Evolutionary conservation across 164 flowering plant genomes (phyloP).

Genomic region (Piper betle): DNA sequence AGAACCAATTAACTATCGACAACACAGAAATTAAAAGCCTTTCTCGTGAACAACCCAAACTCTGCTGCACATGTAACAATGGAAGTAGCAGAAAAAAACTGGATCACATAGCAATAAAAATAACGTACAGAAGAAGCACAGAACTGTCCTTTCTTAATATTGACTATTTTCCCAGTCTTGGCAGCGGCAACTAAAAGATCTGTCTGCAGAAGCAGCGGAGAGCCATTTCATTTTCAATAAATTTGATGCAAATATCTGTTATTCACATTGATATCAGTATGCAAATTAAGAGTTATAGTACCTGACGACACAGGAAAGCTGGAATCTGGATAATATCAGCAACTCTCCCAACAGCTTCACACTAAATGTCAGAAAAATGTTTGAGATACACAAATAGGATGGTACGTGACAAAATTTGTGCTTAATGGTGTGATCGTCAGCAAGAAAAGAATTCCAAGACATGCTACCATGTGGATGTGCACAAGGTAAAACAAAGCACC

Average conservation of each 20-base stretch:
- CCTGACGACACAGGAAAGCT: slow-evolving; percentile 96
- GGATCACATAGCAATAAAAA: background rate
- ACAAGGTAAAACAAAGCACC: slow-evolving; percentile 24
- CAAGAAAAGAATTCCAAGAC: background rate
- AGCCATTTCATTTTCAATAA: background rate
- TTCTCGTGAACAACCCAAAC: background rate
- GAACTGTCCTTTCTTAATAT: slow-evolving; percentile 94
- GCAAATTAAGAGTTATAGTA: slow-evolving; percentile 4
- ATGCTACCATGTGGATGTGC: background rate
- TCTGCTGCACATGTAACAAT: background rate
- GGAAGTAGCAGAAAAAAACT: background rate
- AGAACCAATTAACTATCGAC: background rate
- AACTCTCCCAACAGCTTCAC: slow-evolving; percentile 84
- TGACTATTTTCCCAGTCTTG: slow-evolving; percentile 85
- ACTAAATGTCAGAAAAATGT: slow-evolving; percentile 24
- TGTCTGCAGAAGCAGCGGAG: slow-evolving; percentile 36
- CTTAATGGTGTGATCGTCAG: background rate
- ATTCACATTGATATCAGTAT: too few species aligned
- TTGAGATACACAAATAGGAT: background rate
- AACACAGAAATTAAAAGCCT: background rate
- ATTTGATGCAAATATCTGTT: background rate
- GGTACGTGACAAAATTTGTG: background rate
- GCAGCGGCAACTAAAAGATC: slow-evolving; percentile 97
- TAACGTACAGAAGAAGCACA: slow-evolving; percentile 86
- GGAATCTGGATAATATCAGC: slow-evolving; percentile 97